Base-by-base conservation (phyloP, 352 stramenopile genomes). In the Phytophthora sansomeana region DNA sequence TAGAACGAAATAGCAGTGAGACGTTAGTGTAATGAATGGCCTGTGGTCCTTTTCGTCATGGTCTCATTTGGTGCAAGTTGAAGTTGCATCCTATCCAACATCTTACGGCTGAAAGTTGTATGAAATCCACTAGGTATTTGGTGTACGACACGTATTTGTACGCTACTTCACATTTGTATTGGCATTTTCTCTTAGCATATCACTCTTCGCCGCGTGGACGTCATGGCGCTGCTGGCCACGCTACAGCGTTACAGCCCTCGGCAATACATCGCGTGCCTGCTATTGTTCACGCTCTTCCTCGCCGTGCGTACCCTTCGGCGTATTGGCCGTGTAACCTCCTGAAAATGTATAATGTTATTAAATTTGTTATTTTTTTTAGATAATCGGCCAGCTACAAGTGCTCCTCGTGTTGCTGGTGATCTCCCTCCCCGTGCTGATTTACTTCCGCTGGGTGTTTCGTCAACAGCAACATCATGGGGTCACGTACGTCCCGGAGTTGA, bases 391-490 rank as follows among this genome's bases (percentile, higher is more conserved):
- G 19, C 53, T 68, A 0, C 57, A 79, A 30, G 39, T 62, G 5
- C 50, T 75, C 9, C 38, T 66, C 11, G 68, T 85, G 41, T 47
- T 82, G 24, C 36, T 74, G 3, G 30, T 81, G 8, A 55, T 81
- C 11, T 50, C 67, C 6, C 43, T 78, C 17, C 77, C 77, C 1
- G 72, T 67, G 14, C 6, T 77, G 21, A 21, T 80, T 36, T 86
- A 80, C 61, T 75, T 70, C 47, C 29, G 33, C 7, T 83, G 72
- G 75, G 69, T 76, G 14, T 59, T 67, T 24, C 68, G 67, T 29
- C 75, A 86, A 42, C 72, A 81, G 19, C 75, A 83, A 32, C 63
- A 80, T 32, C 77, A 83, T 55, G 77, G 75, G 52, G 68, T 83
- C 66, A 86, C 77, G 77, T 86, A 80, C 60, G 74, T 57, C 5